Conservation (phyloP, 108 stramenopile species). For the Mayamaea pseudoterrestris region DNA sequence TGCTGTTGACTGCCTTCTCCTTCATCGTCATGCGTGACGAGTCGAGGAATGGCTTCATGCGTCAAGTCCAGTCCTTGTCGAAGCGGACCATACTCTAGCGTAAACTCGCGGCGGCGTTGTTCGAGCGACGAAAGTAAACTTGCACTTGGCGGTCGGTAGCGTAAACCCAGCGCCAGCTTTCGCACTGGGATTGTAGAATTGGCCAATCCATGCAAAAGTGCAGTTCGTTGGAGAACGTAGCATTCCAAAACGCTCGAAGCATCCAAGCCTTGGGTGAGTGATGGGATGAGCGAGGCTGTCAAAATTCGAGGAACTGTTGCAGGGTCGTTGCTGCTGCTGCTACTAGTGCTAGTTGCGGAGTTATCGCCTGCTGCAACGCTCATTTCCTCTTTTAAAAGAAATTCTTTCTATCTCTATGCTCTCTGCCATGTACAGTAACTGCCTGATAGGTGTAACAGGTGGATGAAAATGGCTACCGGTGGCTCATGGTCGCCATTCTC, state of each 20-base stretch:
- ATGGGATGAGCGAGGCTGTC: constrained; percentile 21
- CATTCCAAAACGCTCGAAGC: constrained; percentile 74
- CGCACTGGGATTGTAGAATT: constrained; percentile 36
- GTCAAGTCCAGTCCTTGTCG: constrained; percentile 34
- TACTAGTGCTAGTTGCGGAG: too few species aligned
- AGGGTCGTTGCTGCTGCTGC: too few species aligned
- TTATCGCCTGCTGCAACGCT: too few species aligned
- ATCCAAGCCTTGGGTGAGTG: constrained; percentile 50
- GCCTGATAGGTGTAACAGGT: too few species aligned
- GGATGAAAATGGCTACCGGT: too few species aligned
- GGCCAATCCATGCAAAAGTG: constrained; percentile 34
- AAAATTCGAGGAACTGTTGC: constrained; percentile 26
- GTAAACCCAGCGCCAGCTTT: constrained; percentile 59
- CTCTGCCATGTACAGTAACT: too few species aligned
- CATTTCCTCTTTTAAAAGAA: too few species aligned
- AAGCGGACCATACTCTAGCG: constrained; percentile 75
- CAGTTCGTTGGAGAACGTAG: constrained; percentile 53
- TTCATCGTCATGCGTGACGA: constrained; percentile 24
- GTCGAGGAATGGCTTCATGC: constrained; percentile 42
- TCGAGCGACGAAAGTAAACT: too few species aligned
- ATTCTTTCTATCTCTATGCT: too few species aligned
- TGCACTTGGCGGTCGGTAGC: constrained; percentile 32
- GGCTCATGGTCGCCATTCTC: too few species aligned
- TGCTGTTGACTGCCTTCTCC: constrained; percentile 6
- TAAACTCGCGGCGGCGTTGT: constrained; percentile 25